phyloP scores from a whole-genome alignment of 495 filamentous ascomycete species.

The Cenococcum geophilum region DNA sequence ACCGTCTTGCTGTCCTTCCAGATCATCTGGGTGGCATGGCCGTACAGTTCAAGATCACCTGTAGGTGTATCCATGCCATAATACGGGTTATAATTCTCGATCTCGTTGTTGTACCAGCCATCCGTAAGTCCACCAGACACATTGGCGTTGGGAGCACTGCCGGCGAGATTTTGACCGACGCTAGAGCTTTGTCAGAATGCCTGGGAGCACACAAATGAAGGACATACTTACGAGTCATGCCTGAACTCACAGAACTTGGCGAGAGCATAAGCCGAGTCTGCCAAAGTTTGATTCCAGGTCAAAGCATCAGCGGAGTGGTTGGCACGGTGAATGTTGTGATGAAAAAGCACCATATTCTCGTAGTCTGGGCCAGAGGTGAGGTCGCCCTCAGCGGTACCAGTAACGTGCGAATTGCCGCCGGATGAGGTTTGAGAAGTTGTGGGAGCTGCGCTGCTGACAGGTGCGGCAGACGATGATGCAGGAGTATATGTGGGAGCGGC shows the following conservation, averaged over 20 bases:
- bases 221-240: constrained; percentile 67
- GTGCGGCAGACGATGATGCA: constrained; percentile 3
- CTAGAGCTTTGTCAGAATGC: constrained; percentile 14
- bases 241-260: constrained; percentile 63
- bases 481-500: background rate
- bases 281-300: constrained; percentile 56
- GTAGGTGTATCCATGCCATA: constrained; percentile 45
- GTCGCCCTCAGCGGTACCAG: constrained; percentile 16
- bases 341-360: constrained; percentile 48
- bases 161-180: constrained; percentile 70
- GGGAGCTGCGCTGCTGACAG: constrained; percentile 16
- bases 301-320: constrained; percentile 69
- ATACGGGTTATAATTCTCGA: constrained; percentile 43
- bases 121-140: constrained; percentile 63
- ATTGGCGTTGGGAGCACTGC: constrained; percentile 42
- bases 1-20: constrained; percentile 68
- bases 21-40: constrained; percentile 86
- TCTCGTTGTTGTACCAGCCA: constrained; percentile 80
- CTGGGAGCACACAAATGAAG: background rate
- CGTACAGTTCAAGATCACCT: constrained; percentile 61
- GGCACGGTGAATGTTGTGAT: constrained; percentile 82
- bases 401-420: constrained; percentile 5
- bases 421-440: constrained; percentile 1
- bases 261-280: constrained; percentile 49
- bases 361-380: constrained; percentile 37